These are phyloP conservation scores for Geotrichum reessii DNA, from an alignment of 1,139 yeast species.

Conservation along the genomic window DNA sequence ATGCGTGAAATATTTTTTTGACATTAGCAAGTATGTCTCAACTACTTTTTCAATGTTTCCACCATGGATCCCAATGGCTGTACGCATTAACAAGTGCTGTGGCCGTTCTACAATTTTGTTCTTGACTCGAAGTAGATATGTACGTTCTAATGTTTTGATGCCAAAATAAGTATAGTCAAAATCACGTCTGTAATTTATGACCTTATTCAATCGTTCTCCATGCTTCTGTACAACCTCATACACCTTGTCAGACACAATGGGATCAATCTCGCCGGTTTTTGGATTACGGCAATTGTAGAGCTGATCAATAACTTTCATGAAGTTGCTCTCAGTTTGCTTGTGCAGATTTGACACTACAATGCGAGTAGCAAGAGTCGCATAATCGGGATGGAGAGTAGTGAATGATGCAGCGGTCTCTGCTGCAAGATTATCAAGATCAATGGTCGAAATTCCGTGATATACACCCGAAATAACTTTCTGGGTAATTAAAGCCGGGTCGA, in stretches of 20 bases:
- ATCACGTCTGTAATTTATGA: constrained; percentile 63
- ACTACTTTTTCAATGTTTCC: constrained; percentile 53
- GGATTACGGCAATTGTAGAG: constrained; percentile 59
- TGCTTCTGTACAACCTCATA: constrained; percentile 49
- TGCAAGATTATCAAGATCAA: constrained; percentile 68
- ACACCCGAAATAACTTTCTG: constrained; percentile 69
- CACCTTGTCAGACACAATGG: constrained; percentile 60
- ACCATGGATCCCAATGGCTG: constrained; percentile 73
- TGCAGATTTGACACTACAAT: constrained; percentile 72
- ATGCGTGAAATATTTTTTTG: constrained; percentile 67
- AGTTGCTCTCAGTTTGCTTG: constrained; percentile 68
- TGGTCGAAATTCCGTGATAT: constrained; percentile 78
- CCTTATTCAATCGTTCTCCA: constrained; percentile 53
- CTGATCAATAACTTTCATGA: constrained; percentile 59
- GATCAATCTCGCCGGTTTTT: constrained; percentile 59
- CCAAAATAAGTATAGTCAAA: constrained; percentile 66
- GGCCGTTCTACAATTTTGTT: constrained; percentile 72
- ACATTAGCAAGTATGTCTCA: constrained; percentile 70
- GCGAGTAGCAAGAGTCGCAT: constrained; percentile 79
- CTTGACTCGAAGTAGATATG: constrained; percentile 54
- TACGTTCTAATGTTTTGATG: constrained; percentile 65
- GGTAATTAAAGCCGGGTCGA: constrained; percentile 66
- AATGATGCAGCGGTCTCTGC: constrained; percentile 86
- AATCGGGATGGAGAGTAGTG: constrained; percentile 88
- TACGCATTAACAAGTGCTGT: constrained; percentile 74